Evolutionary conservation across 306 rosid species (phyloP).

Genomic region (Arachis stenosperma): DNA sequence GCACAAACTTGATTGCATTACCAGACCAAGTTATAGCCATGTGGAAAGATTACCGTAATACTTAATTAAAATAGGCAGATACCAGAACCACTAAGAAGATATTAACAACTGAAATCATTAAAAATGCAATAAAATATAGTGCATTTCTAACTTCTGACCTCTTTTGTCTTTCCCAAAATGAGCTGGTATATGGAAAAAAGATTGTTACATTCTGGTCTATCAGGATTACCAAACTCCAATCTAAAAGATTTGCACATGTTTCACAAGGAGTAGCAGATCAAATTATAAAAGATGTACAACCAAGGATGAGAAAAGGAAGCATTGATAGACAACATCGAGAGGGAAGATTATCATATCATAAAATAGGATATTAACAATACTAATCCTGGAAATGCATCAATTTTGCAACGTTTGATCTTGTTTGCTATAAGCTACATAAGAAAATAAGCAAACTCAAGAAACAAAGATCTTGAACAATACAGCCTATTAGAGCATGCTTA

Average conservation of each 20-base stretch:
- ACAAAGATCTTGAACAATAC: background rate
- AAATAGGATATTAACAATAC: slow-evolving; percentile 41
- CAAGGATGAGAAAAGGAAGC: slow-evolving; percentile 18
- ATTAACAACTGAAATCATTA: slow-evolving; percentile 13
- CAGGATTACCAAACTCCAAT: slow-evolving; percentile 86
- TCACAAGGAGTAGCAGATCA: slow-evolving; percentile 21
- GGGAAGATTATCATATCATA: slow-evolving; percentile 36
- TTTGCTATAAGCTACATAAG: slow-evolving; percentile 72
- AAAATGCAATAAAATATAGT: slow-evolving; percentile 12
- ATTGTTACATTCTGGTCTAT: slow-evolving; percentile 95
- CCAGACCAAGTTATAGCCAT: background rate
- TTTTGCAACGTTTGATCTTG: slow-evolving; percentile 99
- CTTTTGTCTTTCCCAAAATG: slow-evolving; percentile 75
- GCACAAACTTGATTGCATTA: background rate
- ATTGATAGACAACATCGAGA: slow-evolving; percentile 25
- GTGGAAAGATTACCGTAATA: slow-evolving; percentile 16
- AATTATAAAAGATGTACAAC: slow-evolving; percentile 9
- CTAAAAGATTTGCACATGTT: slow-evolving; percentile 55
- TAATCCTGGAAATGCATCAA: slow-evolving; percentile 86
- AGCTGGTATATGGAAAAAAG: slow-evolving; percentile 94
- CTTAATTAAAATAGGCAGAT: slow-evolving; percentile 25
- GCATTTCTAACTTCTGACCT: slow-evolving; percentile 64
- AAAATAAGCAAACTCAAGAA: slow-evolving; percentile 31
- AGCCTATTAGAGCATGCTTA: background rate
- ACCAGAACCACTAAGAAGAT: slow-evolving; percentile 24